A percentile compares a stretch with the other conserved stretches of the same genome.
phyloP scores from a whole-genome alignment of 495 filamentous ascomycete genomes.

The Letharia lupina region DNA sequence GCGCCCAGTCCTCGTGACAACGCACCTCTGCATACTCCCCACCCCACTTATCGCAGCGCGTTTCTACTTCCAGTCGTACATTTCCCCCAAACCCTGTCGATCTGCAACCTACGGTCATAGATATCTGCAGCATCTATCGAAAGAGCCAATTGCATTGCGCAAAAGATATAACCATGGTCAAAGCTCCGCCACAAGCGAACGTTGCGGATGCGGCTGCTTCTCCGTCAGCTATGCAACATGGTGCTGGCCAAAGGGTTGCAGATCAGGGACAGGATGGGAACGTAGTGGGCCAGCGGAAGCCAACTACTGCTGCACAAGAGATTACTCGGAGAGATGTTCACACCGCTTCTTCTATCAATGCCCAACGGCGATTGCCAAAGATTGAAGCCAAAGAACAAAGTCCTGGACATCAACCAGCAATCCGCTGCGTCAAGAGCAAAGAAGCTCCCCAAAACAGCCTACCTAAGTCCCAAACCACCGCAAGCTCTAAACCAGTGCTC shows the following conservation, averaged over 20 bases:
- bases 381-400: constrained; percentile 8
- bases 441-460: not conserved
- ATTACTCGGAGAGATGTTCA: constrained; percentile 16
- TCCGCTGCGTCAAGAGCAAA: constrained; percentile 7
- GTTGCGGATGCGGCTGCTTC: constrained; percentile 6
- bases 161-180: constrained; percentile 4
- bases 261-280: constrained; percentile 7
- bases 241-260: constrained; percentile 9
- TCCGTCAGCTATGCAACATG: constrained; percentile 10
- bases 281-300: constrained; percentile 1
- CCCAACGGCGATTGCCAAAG: constrained; percentile 10
- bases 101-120: constrained; percentile 12
- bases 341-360: constrained; percentile 18
- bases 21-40: constrained; percentile 16
- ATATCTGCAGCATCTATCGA: constrained; percentile 9
- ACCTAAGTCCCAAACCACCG: not conserved
- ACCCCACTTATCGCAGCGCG: constrained; percentile 9
- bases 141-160: constrained; percentile 4
- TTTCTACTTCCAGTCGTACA: constrained; percentile 8
- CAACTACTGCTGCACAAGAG: constrained; percentile 12
- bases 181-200: constrained; percentile 5
- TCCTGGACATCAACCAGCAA: constrained; percentile 7
- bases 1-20: constrained; percentile 13
- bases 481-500: constrained; percentile 18
- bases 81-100: constrained; percentile 9